Conservation (phyloP, 192 early-diverging fungal genomes). For the Backusella parvicylindrica region DNA sequence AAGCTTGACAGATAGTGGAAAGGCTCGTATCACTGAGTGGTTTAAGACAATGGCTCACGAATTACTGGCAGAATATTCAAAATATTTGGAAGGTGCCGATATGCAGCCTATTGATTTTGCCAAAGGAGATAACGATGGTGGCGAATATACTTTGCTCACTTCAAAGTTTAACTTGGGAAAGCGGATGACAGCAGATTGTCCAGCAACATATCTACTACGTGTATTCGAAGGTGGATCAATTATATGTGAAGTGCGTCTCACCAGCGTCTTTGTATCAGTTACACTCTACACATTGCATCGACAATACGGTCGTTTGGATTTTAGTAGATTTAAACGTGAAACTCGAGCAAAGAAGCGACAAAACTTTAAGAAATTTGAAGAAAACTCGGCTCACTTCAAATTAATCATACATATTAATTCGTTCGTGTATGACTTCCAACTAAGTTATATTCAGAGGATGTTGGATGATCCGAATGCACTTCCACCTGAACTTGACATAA, state of each 20-base stretch:
- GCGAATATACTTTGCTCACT: conserved; percentile 29
- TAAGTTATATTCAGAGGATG: conserved; percentile 44
- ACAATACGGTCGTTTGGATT: conserved; percentile 39
- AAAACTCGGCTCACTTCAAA: conserved; percentile 52
- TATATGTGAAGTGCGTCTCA: conserved; percentile 52
- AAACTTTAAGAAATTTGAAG: conserved; percentile 44
- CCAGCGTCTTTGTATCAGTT: conserved; percentile 52
- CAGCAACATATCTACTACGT: conserved; percentile 48
- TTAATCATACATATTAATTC: conserved; percentile 54
- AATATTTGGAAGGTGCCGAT: conserved; percentile 49
- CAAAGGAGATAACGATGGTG: conserved; percentile 24
- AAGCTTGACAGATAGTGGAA: not conserved
- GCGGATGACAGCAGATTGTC: conserved; percentile 33
- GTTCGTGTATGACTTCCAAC: conserved; percentile 58
- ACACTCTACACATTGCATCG: conserved; percentile 52
- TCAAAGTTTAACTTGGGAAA: conserved; percentile 39
- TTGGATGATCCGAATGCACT: conserved; percentile 20
- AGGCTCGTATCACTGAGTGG: conserved; percentile 25
- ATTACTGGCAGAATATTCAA: conserved; percentile 47
- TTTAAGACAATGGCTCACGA: conserved; percentile 37
- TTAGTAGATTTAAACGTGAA: conserved; percentile 5
- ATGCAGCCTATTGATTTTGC: conserved; percentile 52
- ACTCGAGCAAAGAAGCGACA: conserved; percentile 20
- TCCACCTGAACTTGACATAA: conserved; percentile 39
- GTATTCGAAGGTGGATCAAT: conserved; percentile 56